Evolutionary conservation across 129 eudicot species (phyloP).

Genomic region (Ambrosia artemisiifolia): DNA sequence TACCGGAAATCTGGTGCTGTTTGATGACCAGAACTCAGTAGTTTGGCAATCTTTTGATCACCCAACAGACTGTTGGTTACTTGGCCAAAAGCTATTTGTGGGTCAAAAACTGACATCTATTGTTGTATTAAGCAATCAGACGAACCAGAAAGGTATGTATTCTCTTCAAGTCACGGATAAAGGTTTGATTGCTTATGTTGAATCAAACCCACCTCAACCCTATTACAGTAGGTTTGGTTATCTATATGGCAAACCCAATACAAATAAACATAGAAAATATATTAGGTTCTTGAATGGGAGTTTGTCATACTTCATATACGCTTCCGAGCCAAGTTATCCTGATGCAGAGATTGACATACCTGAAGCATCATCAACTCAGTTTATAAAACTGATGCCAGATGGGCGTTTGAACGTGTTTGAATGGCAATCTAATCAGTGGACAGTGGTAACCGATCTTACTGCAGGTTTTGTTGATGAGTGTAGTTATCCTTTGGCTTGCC

Average conservation of each 20-base stretch:
- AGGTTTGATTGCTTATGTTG: slow-evolving; percentile 12
- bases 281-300: background rate
- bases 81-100: slow-evolving; percentile 9
- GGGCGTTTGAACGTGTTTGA: slow-evolving; percentile 19
- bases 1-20: slow-evolving; percentile 22
- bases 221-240: background rate
- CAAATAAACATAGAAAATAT: background rate
- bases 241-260: background rate
- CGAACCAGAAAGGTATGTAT: slow-evolving; percentile 4
- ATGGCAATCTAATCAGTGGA: background rate
- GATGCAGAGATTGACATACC: background rate
- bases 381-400: slow-evolving; percentile 19
- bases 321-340: background rate
- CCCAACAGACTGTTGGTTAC: slow-evolving; percentile 32
- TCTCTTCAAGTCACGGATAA: background rate
- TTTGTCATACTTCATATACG: background rate
- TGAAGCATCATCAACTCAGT: background rate
- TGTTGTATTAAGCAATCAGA: slow-evolving; percentile 4
- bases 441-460: background rate
- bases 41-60: slow-evolving; percentile 47
- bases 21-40: too few relatives aligned
- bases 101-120: slow-evolving; percentile 32
- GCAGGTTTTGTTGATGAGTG: too few relatives aligned
- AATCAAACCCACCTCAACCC: slow-evolving; percentile 19
- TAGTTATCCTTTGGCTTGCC: slow-evolving; percentile 27